Conservation (phyloP, 257 asterid species). For the Osmanthus fragrans region DNA sequence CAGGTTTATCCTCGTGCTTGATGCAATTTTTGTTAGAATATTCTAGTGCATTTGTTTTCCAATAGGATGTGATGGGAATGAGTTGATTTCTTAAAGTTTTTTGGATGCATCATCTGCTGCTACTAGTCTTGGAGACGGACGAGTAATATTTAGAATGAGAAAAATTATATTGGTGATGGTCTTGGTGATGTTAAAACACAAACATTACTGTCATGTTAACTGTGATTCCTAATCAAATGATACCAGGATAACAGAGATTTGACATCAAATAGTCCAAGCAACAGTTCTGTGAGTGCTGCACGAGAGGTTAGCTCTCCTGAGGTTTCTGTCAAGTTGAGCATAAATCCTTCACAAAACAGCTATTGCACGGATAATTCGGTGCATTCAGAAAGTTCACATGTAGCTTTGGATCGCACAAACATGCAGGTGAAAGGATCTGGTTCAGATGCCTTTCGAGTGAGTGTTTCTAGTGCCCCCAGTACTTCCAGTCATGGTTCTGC, state of each 20-base stretch:
- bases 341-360: slow-evolving; percentile 61
- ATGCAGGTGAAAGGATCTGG: slow-evolving; percentile 83
- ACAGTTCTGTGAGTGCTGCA: slow-evolving; percentile 70
- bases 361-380: slow-evolving; percentile 40
- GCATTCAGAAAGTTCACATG: slow-evolving; percentile 69
- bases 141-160: not conserved
- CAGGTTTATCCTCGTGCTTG: not conserved
- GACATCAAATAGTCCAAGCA: slow-evolving; percentile 75
- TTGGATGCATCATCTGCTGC: not conserved
- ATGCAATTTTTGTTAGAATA: not conserved
- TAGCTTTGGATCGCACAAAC: slow-evolving; percentile 67
- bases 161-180: not conserved
- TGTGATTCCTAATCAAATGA: slow-evolving; percentile 8
- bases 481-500: slow-evolving; percentile 97
- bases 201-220: slow-evolving; percentile 9
- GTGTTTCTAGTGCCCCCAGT: slow-evolving; percentile 95
- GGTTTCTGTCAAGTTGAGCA: slow-evolving; percentile 56
- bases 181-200: slow-evolving; percentile 6
- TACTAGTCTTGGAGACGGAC: not conserved
- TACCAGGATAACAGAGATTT: slow-evolving; percentile 66
- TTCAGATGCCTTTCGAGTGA: slow-evolving; percentile 86
- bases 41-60: not conserved
- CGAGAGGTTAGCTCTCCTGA: slow-evolving; percentile 71
- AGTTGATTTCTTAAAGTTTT: not conserved
- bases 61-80: not conserved